These are phyloP conservation scores for California macrophylla DNA, from an alignment of 441 rosid genomes.

Conservation along the genomic window DNA sequence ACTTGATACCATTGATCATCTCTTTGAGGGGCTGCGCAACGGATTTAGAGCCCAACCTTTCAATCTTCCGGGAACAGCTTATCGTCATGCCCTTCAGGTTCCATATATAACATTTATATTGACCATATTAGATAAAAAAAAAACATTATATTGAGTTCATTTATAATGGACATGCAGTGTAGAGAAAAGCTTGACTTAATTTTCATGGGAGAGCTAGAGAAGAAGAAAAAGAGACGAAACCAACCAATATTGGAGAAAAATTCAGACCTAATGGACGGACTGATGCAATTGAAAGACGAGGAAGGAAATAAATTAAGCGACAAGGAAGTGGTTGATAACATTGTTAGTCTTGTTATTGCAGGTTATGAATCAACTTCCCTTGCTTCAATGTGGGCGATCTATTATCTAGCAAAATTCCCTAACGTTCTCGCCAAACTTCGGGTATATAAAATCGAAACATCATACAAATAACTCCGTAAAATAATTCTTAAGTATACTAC, in stretches of 20 bases:
- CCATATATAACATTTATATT: not conserved
- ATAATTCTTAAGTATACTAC: too few relatives aligned
- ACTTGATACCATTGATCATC: conserved; percentile 15
- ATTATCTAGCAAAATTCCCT: conserved; percentile 36
- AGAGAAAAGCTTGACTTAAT: conserved; percentile 26
- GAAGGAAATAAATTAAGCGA: conserved; percentile 32
- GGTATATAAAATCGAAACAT: too few relatives aligned
- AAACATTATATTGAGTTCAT: too few relatives aligned
- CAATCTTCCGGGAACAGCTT: conserved; percentile 33
- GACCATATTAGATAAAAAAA: too few relatives aligned
- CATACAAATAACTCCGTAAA: too few relatives aligned
- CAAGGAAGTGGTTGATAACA: conserved; percentile 34
- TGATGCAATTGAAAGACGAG: conserved; percentile 32
- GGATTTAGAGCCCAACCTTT: conserved; percentile 34
- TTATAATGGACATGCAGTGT: conserved; percentile 20
- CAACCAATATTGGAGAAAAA: not conserved
- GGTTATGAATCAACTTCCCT: conserved; percentile 31
- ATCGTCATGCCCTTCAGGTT: conserved; percentile 27
- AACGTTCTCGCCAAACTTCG: conserved; percentile 24
- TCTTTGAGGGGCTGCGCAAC: conserved; percentile 20
- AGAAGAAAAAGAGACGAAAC: conserved; percentile 19
- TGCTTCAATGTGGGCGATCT: conserved; percentile 32
- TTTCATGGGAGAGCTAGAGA: conserved; percentile 26
- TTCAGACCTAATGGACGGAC: conserved; percentile 36
- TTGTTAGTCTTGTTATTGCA: conserved; percentile 24